Evolutionary conservation across 164 flowering plant species (phyloP), one percentile per base, ranked within the genome.

Genomic region (Tinospora cordifolia): DNA sequence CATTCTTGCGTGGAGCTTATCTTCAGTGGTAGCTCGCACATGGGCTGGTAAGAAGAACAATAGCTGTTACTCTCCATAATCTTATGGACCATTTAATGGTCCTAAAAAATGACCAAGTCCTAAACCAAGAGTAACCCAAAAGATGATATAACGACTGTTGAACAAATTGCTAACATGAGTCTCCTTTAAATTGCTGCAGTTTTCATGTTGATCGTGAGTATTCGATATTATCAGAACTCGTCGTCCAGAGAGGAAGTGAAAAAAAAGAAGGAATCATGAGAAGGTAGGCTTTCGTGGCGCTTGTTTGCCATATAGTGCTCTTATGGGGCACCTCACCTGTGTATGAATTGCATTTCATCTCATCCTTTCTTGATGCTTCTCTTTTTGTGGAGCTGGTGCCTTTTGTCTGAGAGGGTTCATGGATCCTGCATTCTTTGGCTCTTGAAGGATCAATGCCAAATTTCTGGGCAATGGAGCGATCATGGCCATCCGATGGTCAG

Each of bases 141-240:
- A 44, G 47, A 44, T 44, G 24, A 54, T 22, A 21, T 54, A 54
- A 49, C 26, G n/a, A 49, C 26, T 22, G 27, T 59, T 39, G 63
- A 5, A 26, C 15, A 40, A 38, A 25, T 40, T 19, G 27, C 14
- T 54, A 46, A 27, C 57, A 38, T 3, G 7, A 34, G 40, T 22
- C 44, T 25, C 36, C 36, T 30, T 30, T 30, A 30, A 26, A 22
- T 66, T 17, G 39, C 17, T 77, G 86, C 86, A 84, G 91, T 73
- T 54, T 86, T 86, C 77, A 74, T 87, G 72, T 74, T 84, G 65
- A 74, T 82, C 24, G 87, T 86, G 71, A 84, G 85, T 66, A 71
- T 86, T n/a, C 76, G 86, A 79, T 84, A 76, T 67, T 85, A 86
- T 66, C 91, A 83, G 77, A 83, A 82, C 40, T 57, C 76, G 6